Percentiles rank a stretch among this genome's conserved stretches.
These are phyloP conservation scores for Astragalus membranaceus DNA, from an alignment of 306 rosid species.

Conservation along the genomic window DNA sequence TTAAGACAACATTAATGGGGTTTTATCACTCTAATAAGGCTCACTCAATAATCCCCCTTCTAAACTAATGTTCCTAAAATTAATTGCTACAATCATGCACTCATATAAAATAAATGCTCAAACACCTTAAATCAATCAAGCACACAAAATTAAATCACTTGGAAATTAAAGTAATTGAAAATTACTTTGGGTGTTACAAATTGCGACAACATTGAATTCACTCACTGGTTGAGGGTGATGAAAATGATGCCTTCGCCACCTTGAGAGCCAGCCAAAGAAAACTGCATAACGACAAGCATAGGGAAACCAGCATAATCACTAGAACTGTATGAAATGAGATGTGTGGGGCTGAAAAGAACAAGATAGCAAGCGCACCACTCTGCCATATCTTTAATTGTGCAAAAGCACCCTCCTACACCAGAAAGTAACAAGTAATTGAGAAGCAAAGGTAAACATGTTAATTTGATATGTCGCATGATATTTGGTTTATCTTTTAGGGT, in stretches of 20 bases:
- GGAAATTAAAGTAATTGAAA: too few relatives aligned
- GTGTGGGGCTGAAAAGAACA: constrained; percentile 65
- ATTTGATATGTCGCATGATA: not conserved
- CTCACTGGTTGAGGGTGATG: constrained; percentile 25
- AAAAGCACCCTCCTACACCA: constrained; percentile 88
- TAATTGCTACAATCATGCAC: not conserved
- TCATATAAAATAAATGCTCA: too few relatives aligned
- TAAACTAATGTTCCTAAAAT: not conserved
- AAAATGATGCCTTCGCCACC: constrained; percentile 22
- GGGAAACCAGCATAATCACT: constrained; percentile 42
- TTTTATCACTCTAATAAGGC: too few relatives aligned
- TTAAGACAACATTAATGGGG: too few relatives aligned
- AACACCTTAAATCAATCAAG: too few relatives aligned
- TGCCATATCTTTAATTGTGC: constrained; percentile 98
- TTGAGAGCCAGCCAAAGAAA: constrained; percentile 50
- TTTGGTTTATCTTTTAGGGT: too few relatives aligned
- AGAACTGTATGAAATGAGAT: constrained; percentile 55
- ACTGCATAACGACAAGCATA: constrained; percentile 34
- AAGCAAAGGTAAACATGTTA: not conserved
- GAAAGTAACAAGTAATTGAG: constrained; percentile 11
- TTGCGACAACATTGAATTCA: constrained; percentile 19
- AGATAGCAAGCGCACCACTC: constrained; percentile 55
- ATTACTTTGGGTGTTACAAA: too few relatives aligned
- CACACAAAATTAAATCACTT: too few relatives aligned
- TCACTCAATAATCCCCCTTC: too few relatives aligned